Evolutionary conservation across 257 asterid species (phyloP).

Genomic region (Gardenia jasminoides): DNA sequence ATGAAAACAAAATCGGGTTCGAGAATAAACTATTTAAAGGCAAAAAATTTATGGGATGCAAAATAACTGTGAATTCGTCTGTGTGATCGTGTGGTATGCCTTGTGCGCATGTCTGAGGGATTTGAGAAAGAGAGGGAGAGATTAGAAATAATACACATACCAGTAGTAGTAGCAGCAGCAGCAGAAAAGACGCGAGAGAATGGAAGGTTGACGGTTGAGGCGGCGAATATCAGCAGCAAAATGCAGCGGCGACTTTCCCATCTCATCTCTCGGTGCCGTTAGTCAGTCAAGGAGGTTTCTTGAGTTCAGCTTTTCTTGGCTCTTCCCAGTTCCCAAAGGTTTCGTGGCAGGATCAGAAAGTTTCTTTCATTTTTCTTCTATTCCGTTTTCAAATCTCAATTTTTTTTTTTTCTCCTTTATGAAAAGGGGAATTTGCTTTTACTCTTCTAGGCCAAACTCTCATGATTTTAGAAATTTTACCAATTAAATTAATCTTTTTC

Average conservation of each 20-base stretch:
- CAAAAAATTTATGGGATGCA: neutral
- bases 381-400: neutral
- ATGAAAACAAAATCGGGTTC: neutral
- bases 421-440: too few relatives aligned
- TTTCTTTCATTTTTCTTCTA: too few relatives aligned
- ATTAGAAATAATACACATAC: neutral
- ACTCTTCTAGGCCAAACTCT: too few relatives aligned
- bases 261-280: constrained; percentile 3
- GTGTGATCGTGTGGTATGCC: neutral
- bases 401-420: neutral
- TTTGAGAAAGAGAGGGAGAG: neutral
- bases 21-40: neutral
- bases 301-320: too few relatives aligned
- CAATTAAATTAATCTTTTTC: too few relatives aligned
- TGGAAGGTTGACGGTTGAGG: constrained; percentile 10
- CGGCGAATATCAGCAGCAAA: constrained; percentile 12
- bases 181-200: constrained; percentile 17
- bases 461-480: too few relatives aligned
- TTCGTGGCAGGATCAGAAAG: neutral
- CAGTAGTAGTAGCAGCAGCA: constrained; percentile 12
- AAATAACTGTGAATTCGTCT: neutral
- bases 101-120: neutral
- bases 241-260: constrained; percentile 4
- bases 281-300: neutral
- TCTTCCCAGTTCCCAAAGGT: neutral